Evolutionary conservation across 2,329 filamentous ascomycete species (phyloP), one percentile per base, ranked within the genome.

Genomic region (Cadophora gregata): DNA sequence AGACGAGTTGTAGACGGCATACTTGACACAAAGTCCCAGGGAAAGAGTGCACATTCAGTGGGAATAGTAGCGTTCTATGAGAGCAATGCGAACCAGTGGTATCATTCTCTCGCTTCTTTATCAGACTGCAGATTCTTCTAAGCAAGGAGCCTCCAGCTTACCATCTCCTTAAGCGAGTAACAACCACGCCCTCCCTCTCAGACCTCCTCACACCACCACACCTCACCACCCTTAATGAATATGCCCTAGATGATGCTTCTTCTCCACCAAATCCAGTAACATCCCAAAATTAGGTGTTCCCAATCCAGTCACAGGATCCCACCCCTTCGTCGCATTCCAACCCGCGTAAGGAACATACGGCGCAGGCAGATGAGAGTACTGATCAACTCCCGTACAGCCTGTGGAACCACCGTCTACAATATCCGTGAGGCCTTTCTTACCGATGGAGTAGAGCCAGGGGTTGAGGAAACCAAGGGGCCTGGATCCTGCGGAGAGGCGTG

Each of bases 371-470:
- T 67, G 65, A 1, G 64, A 68, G 51, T 74, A 73, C 0, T 45
- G 8, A 60, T 74, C 71, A 0, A 19, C 75, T 16, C 78, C 79
- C 1, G 74, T 69, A 53, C 72, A 74, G 70, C 80, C 80, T 8
- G 69, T 73, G 4, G 78, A 78, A 6, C 78, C 77, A 16, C 81
- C 80, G 0, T 64, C 48, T 0, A 74, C 76, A 31, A 82, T 78
- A 68, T 88, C 86, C 0, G 78, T 85, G 21, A 88, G 77, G 0
- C 79, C 83, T 67, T 79, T 75, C 64, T 80, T 81, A 4, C 81
- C 83, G 56, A 76, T 73, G 12, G 77, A 78, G 73, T 89, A 89
- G 6, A 89, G 73, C 84, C 85, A 88, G 0, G 86, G 86, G 72
- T 89, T 89, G 56, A 89, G 68, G 78, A 86, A 89, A 0, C 87